Base-by-base conservation (phyloP, 305 asterid genomes). In the Andrographis paniculata region DNA sequence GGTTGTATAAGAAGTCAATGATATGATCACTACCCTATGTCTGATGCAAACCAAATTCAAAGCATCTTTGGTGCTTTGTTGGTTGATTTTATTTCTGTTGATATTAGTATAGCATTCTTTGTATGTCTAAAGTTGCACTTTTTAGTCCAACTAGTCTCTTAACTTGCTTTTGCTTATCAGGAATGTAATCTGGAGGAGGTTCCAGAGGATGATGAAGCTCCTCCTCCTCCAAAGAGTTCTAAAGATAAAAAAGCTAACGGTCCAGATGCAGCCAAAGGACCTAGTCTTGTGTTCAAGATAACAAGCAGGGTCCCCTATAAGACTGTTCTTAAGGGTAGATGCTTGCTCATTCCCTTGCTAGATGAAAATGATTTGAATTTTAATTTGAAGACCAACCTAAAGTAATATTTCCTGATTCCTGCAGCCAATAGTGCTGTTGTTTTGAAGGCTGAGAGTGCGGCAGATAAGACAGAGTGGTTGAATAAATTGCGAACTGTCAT, bases 371-470 rank as follows among this genome's bases (percentile, higher is more conserved):
- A 23, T 45, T 56, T 45, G 47, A 17, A 17, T 17, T 42, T 45
- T 14, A 33, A 48, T 43, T 20, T 44, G 13, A 52, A 10, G 36
- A 48, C 20, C 57, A 39, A 33, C 4, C 52, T 60, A 50, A 67
- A 55, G 22, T 24, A 31, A 56, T 45, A 28, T 48, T 35, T 5
- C 31, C 57, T 47, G 39, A 53, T 63, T 20, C 50, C 48, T 76
- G 78, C 87, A 91, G 99, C 96, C 55, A 89, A 84, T 56, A 83
- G 95, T 62, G 94, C 82, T 48, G 95, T 87, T 64, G 70, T 84
- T 45, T 72, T 91, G 68, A 91, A 91, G 74, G 99, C 95, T 42
- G 96, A 91, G 77, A 87, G 84, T 66, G 18, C 53, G 57, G 72
- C 76, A 30, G 99, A 91, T 59, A 91, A 87, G 73, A 51, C 70